Base-by-base conservation (phyloP, 2,329 filamentous ascomycete species). In the Corynespora cassiicola region DNA sequence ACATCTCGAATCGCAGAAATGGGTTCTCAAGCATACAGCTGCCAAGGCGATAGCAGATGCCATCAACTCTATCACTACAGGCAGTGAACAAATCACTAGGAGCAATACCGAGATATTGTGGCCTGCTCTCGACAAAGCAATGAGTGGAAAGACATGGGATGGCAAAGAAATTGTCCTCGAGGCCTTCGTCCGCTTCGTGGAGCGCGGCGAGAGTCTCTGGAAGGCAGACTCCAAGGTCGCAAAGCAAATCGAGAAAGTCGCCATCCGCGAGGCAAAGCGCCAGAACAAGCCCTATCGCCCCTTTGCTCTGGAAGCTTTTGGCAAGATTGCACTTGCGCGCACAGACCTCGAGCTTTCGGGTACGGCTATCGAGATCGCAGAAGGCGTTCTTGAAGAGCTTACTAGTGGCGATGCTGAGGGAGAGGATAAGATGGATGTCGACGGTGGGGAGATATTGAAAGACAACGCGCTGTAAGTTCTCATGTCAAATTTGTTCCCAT, bases 121-220 rank as follows among this genome's bases (percentile, higher is more conserved):
- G 92, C 88, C 88, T 0, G 80, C 86, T 2, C 76, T 96, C 31
- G 89, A 96, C 49, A 89, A 87, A 58, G 84, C 88, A 1, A 71
- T 97, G 25, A 81, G 83, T 2, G 83, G 95, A 9, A 97, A 96
- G 76, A 96, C 91, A 1, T 99, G 96, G 77, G 80, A 87, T 1
- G 90, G 90, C 15, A 99, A 99, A 64, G 90, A 96, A 69, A 84
- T 83, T 52, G 81, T 99, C 20, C 75, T 97, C 3, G 78, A 84
- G 27, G 85, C 88, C 5, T 90, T 94, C 65, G 86, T 90, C 4
- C 80, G 83, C 41, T 94, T 97, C 55, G 83, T 87, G 1, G 78
- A 82, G 56, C 82, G 84, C 47, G 81, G 80, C 0, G 78, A 77
- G 49, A 67, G 66, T 6, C 72, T 88, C 19, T 82, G 79, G 73